Base-by-base conservation (phyloP, 495 filamentous ascomycete species). In the Trichocladium antarcticum region DNA sequence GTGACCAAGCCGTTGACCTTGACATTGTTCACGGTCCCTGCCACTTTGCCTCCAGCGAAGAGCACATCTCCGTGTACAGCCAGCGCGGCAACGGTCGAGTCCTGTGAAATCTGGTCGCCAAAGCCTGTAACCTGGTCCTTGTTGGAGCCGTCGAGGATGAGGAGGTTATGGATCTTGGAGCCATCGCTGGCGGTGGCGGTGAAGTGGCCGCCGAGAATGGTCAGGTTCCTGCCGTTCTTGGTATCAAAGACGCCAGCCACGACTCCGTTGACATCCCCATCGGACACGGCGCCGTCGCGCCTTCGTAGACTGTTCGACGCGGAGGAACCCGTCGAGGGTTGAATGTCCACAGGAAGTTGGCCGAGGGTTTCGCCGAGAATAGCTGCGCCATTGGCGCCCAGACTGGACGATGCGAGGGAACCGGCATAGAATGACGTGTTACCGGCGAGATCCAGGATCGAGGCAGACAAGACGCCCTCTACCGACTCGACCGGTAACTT, bases 171-270 rank as follows among this genome's bases (percentile, higher is more conserved):
- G 47, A 95, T 73, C 4, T 70, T 69, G 0, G 82, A 83, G 15
- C 83, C 87, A 55, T 89, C 76, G 37, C 72, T 78, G 20, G 75
- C 77, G 14, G 69, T 79, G 4, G 86, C 80, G 28, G 74, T 77
- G 62, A 99, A 99, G 53, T 89, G 85, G 2, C 92, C 92, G 47
- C 85, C 93, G 34, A 96, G 70, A 22, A 96, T 77, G 5, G 93
- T 97, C 22, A 90, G 68, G 57, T 97, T 95, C 45, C 78, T 74
- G 34, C 68, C 71, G 44, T 76, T 79, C 24, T 70, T 68, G 14
- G 70, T 73, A 59, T 95, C 86, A 62, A 90, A 94, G 6, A 78
- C 69, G 16, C 89, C 93, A 12, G 82, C 77, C 20, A 82, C 73
- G 17, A 89, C 79, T 42, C 86, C 89, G 36, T 74, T 69, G 10